Percentiles rank a stretch among this genome's conserved stretches.
These are phyloP conservation scores for Intubia oerlemansii DNA, from an alignment of 2,329 filamentous ascomycete species.

Conservation along the genomic window DNA sequence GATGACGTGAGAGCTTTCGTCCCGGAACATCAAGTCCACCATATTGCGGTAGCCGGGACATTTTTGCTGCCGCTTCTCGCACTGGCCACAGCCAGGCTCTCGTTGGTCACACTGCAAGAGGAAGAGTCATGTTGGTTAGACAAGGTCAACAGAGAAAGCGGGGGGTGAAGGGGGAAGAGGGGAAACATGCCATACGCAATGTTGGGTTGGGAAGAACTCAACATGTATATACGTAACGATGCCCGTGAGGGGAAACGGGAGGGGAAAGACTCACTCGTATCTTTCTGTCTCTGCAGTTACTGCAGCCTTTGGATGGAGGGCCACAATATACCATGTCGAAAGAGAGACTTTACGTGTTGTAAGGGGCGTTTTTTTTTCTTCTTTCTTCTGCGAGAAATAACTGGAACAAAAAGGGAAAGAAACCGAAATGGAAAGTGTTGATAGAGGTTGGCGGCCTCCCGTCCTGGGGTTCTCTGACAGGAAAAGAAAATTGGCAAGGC, in stretches of 20 bases:
- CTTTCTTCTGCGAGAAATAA: background rate
- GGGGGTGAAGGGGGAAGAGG: too few relatives aligned
- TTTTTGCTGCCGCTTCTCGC: conserved; percentile 25
- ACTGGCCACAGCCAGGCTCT: conserved; percentile 30
- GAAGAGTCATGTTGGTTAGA: background rate
- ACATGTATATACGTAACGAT: too few relatives aligned
- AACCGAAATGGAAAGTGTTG: too few relatives aligned
- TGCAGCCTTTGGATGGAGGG: conserved; percentile 34
- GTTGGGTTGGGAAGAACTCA: too few relatives aligned
- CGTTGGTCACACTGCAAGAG: conserved; percentile 27
- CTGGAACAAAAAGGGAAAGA: background rate
- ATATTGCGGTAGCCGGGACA: conserved; percentile 34
- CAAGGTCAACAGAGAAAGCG: background rate
- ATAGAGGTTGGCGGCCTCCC: too few relatives aligned
- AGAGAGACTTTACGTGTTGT: too few relatives aligned
- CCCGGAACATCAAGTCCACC: conserved; percentile 34
- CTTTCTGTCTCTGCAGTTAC: conserved; percentile 31
- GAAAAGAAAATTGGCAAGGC: too few relatives aligned
- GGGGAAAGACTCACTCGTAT: conserved; percentile 31
- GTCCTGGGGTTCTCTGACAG: too few relatives aligned
- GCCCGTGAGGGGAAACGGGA: too few relatives aligned
- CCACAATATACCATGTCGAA: conserved; percentile 32
- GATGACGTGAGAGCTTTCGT: conserved; percentile 33
- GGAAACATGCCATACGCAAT: too few relatives aligned
- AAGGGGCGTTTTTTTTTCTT: too few relatives aligned